Evolutionary conservation across 805 yeast species (phyloP).

Genomic region (Torulaspora gathmanii): DNA sequence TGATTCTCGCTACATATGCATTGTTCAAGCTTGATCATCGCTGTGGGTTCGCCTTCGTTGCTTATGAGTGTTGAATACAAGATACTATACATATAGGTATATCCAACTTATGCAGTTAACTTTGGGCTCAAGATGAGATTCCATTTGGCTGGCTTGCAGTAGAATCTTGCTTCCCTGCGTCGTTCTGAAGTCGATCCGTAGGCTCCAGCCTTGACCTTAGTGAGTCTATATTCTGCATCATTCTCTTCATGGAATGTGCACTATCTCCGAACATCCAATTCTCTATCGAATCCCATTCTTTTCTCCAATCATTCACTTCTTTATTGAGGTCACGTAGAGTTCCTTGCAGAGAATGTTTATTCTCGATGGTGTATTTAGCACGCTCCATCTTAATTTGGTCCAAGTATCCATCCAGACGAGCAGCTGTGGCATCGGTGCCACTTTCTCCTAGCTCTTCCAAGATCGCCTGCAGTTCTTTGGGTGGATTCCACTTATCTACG

Average conservation of each 20-base stretch:
- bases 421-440: slow-evolving; percentile 10
- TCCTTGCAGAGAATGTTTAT: slow-evolving; percentile 27
- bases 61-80: not conserved
- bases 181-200: not conserved
- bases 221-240: slow-evolving; percentile 27
- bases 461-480: slow-evolving; percentile 18
- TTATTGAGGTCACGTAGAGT: slow-evolving; percentile 19
- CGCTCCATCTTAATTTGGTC: slow-evolving; percentile 31
- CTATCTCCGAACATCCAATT: slow-evolving; percentile 32
- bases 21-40: not conserved
- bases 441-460: slow-evolving; percentile 20
- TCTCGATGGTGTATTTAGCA: slow-evolving; percentile 31
- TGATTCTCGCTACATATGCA: not conserved
- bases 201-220: slow-evolving; percentile 17
- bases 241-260: slow-evolving; percentile 27
- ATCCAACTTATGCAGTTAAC: not conserved
- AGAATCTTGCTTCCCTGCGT: not conserved
- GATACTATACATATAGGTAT: slow-evolving; percentile 1
- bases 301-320: slow-evolving; percentile 32
- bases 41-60: not conserved
- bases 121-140: not conserved
- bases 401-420: slow-evolving; percentile 22
- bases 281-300: slow-evolving; percentile 31
- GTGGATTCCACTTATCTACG: slow-evolving; percentile 26
- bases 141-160: not conserved